A percentile compares a stretch with the other conserved stretches of the same genome.
These are phyloP conservation scores for Vigna mungo DNA, from an alignment of 306 rosid species.

Conservation along the genomic window DNA sequence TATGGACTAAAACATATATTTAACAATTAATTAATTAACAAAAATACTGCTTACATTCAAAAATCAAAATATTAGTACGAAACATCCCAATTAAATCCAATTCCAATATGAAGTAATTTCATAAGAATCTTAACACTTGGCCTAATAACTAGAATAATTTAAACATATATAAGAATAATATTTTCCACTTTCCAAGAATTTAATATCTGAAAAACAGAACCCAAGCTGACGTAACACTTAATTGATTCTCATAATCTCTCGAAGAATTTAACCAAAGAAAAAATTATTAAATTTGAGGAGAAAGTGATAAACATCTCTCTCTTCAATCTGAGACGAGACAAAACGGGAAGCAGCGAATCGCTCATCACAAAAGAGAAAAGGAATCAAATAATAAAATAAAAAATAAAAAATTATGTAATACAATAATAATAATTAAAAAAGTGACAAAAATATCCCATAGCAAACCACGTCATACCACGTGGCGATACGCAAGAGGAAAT, in stretches of 20 bases:
- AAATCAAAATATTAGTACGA: neutral
- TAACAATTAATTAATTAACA: neutral
- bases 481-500: slow-evolving; percentile 31
- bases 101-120: neutral
- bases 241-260: neutral
- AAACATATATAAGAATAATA: too few relatives aligned
- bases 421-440: neutral
- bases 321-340: slow-evolving; percentile 4
- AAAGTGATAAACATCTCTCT: slow-evolving; percentile 54
- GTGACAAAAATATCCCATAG: slow-evolving; percentile 38
- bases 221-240: neutral
- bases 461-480: slow-evolving; percentile 55
- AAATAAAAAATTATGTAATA: neutral
- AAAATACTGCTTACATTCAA: neutral
- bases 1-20: too few relatives aligned
- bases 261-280: neutral
- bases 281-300: slow-evolving; percentile 22
- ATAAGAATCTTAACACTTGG: neutral
- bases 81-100: neutral
- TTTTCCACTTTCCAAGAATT: too few relatives aligned
- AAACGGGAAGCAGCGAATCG: slow-evolving; percentile 38
- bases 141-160: neutral
- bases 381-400: slow-evolving; percentile 1
- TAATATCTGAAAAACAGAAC: slow-evolving; percentile 1
- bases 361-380: neutral